Percentiles rank a stretch among this genome's conserved stretches.
These are phyloP conservation scores for Colletotrichum paranaense DNA, from an alignment of 2,329 filamentous ascomycete genomes.

Conservation along the genomic window DNA sequence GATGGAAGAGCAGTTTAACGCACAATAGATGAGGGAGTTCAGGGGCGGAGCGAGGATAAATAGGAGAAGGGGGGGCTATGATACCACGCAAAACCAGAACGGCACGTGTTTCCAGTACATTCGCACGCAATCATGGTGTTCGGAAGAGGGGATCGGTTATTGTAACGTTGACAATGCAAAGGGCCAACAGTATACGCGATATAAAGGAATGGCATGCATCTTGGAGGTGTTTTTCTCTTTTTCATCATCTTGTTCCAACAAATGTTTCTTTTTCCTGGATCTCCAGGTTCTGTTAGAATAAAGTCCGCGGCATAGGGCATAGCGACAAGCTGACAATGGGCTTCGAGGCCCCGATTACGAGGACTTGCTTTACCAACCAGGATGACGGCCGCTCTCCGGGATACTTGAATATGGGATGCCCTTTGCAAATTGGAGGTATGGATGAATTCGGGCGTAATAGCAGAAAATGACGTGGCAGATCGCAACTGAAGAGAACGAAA, in stretches of 20 bases:
- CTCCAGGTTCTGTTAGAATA: neutral
- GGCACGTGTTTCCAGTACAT: conserved; percentile 36
- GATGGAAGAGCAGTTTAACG: conserved; percentile 50
- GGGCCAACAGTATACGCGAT: conserved; percentile 36
- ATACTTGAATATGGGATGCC: neutral
- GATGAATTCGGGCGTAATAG: neutral
- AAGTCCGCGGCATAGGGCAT: neutral
- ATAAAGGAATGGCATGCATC: conserved; percentile 35
- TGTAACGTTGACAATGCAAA: conserved; percentile 36
- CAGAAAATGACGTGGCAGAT: neutral
- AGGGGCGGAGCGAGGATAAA: conserved; percentile 14
- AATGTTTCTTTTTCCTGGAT: neutral
- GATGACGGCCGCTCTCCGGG: neutral
- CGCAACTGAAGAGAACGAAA: no score
- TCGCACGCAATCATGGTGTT: conserved; percentile 36
- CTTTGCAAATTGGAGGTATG: neutral
- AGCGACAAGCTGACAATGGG: neutral
- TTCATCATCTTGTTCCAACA: conserved; percentile 10
- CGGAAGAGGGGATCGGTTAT: conserved; percentile 32
- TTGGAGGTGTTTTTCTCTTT: conserved; percentile 25
- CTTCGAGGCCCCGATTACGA: neutral
- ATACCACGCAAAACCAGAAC: conserved; percentile 37
- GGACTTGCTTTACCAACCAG: neutral
- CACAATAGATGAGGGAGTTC: conserved; percentile 43
- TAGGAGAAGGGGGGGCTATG: conserved; percentile 31